A percentile compares a stretch with the other conserved stretches of the same genome.
phyloP scores from a whole-genome alignment of 176 grass and related monocot species.

The Tillandsia fasciculata region DNA sequence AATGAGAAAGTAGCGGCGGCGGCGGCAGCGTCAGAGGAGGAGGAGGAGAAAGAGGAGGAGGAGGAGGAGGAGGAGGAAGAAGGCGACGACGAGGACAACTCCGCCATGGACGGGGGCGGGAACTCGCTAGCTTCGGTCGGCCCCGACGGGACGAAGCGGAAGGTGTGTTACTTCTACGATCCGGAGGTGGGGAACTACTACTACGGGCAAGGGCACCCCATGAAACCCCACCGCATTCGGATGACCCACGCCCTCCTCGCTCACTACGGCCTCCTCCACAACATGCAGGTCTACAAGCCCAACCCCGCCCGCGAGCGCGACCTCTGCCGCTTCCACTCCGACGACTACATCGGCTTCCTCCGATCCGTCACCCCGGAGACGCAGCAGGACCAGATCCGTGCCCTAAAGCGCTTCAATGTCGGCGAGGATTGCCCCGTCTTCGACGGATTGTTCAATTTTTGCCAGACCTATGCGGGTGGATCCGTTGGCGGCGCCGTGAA shows the following conservation, averaged over 20 bases:
- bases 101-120: slow-evolving; percentile 38
- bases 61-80: not conserved
- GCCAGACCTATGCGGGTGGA: slow-evolving; percentile 81
- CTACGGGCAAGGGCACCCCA: slow-evolving; percentile 83
- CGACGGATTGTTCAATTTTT: slow-evolving; percentile 70
- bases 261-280: slow-evolving; percentile 56
- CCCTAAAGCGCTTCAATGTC: slow-evolving; percentile 71
- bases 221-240: slow-evolving; percentile 92
- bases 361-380: slow-evolving; percentile 68
- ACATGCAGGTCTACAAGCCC: slow-evolving; percentile 67
- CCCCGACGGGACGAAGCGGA: slow-evolving; percentile 60
- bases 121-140: slow-evolving; percentile 63
- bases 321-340: slow-evolving; percentile 83
- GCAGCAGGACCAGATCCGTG: slow-evolving; percentile 57
- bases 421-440: slow-evolving; percentile 86
- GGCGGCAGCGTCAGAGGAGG: not conserved
- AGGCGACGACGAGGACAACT: not conserved
- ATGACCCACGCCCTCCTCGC: slow-evolving; percentile 78
- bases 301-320: slow-evolving; percentile 48
- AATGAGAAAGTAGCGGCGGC: too few relatives aligned
- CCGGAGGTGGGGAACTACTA: slow-evolving; percentile 97
- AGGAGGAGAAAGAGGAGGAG: not conserved
- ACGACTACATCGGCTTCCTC: slow-evolving; percentile 83
- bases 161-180: slow-evolving; percentile 98
- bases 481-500: slow-evolving; percentile 62